A percentile compares a stretch with the other conserved stretches of the same genome.
Conservation (phyloP, 345 rosid species). For the Boechera retrofracta region DNA sequence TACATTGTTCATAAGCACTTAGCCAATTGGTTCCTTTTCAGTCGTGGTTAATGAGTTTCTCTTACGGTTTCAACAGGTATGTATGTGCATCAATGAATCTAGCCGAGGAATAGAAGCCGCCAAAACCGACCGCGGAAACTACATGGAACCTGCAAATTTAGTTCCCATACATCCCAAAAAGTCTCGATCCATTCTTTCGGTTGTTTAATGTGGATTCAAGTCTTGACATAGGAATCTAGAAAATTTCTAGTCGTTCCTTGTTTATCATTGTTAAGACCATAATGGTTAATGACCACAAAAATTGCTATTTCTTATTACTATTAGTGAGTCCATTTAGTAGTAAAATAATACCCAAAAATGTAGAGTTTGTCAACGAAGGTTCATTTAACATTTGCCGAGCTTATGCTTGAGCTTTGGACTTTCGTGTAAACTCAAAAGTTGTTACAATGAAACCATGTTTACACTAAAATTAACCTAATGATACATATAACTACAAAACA, state of each 20-base stretch:
- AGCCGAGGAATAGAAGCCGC: conserved; percentile 13
- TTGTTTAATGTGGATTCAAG: conserved; percentile 15
- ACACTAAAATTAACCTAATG: no score
- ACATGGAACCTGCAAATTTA: conserved; percentile 15
- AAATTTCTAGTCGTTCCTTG: background rate
- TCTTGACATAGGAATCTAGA: background rate
- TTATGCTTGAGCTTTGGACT: no score
- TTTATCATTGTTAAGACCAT: background rate
- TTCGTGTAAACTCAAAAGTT: no score
- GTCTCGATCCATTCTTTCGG: background rate
- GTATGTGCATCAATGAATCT: conserved; percentile 18
- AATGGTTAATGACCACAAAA: background rate
- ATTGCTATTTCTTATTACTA: background rate
- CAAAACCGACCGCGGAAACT: conserved; percentile 8
- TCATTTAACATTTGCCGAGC: no score
- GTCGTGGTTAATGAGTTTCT: background rate
- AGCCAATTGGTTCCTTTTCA: background rate
- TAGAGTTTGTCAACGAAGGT: background rate
- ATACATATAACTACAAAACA: no score
- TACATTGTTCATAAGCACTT: background rate
- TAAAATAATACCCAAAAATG: background rate
- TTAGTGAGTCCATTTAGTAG: background rate
- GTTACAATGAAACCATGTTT: no score
- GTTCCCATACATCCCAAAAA: background rate
- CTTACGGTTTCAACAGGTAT: background rate